phyloP scores from a whole-genome alignment of 345 rosid genomes.

The Eutrema japonicum region DNA sequence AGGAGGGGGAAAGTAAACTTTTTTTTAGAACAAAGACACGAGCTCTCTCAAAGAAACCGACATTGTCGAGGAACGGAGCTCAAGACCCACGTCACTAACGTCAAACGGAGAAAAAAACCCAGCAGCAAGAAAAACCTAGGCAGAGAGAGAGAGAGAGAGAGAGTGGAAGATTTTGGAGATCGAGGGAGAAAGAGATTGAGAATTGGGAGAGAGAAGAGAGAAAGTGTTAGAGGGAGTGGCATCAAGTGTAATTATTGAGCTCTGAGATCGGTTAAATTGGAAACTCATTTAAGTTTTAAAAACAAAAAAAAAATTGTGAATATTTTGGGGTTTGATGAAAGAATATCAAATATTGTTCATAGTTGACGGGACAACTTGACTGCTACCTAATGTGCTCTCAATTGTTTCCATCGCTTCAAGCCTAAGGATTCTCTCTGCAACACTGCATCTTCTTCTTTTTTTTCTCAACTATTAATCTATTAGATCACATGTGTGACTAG shows the following conservation, averaged over 20 bases:
- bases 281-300: not conserved
- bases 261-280: constrained; percentile 31
- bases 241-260: constrained; percentile 39
- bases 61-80: constrained; percentile 41
- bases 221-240: constrained; percentile 44
- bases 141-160: constrained; percentile 22
- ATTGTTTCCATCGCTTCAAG: constrained; percentile 44
- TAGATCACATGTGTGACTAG: no score
- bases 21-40: constrained; percentile 37
- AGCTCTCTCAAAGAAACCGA: constrained; percentile 40
- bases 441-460: not conserved
- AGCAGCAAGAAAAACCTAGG: constrained; percentile 30
- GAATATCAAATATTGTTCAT: not conserved
- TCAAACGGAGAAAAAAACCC: constrained; percentile 30
- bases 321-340: constrained; percentile 33
- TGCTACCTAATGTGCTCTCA: constrained; percentile 34
- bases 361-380: constrained; percentile 32
- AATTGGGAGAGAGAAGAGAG: constrained; percentile 37
- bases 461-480: not conserved
- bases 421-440: constrained; percentile 35
- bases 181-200: constrained; percentile 34
- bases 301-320: not conserved
- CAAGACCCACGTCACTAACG: constrained; percentile 27
- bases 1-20: constrained; percentile 17
- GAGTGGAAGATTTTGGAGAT: constrained; percentile 10